Evolutionary conservation across 2,329 filamentous ascomycete genomes (phyloP), one percentile per base, ranked within the genome.

Genomic region (Aspergillus pseudonomiae): DNA sequence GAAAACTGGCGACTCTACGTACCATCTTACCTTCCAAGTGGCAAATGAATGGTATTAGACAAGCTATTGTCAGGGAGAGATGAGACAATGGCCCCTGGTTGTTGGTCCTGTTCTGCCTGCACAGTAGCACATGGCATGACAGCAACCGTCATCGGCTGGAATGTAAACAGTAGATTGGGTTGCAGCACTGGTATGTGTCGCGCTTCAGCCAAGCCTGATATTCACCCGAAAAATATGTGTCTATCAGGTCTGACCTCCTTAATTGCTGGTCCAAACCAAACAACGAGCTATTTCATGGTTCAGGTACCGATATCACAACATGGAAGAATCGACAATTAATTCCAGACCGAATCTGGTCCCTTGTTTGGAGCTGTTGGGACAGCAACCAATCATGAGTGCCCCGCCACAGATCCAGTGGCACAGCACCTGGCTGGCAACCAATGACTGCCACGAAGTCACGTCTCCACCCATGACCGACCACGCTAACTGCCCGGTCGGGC

Each of bases 401-500:
- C n/a, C 30, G 58, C 48, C 58, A 60, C 58, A 30, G 21, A 39
- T 34, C 30, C 28, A 45, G 58, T 43, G 58, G 34, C 58, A 55
- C 36, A 45, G n/a, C n/a, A 34, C 21, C 14, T 5, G 26, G 16
- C 12, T n/a, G 4, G 12, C 4, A 39, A 4, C 46, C 55, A 59
- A 59, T 62, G 55, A 52, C 14, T 28, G 46, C 55, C 30, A 55
- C 45, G 39, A 43, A 43, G 46, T 59, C 24, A 30, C 14, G 46
- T 53, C 34, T 32, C 46, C 57, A 53, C 57, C 21, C 26, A 32
- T 36, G 52, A 55, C 48, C 28, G 39, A 11, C 16, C 26, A 28
- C 46, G 46, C 46, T 50, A 39, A 28, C 58, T 58, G 54, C 62
- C 59, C 55, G 43, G 59, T 64, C 39, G 62, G 55, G 62, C 50